Base-by-base conservation (phyloP, 371 early-diverging fungal species). In the Saksenaea vasiformis region DNA sequence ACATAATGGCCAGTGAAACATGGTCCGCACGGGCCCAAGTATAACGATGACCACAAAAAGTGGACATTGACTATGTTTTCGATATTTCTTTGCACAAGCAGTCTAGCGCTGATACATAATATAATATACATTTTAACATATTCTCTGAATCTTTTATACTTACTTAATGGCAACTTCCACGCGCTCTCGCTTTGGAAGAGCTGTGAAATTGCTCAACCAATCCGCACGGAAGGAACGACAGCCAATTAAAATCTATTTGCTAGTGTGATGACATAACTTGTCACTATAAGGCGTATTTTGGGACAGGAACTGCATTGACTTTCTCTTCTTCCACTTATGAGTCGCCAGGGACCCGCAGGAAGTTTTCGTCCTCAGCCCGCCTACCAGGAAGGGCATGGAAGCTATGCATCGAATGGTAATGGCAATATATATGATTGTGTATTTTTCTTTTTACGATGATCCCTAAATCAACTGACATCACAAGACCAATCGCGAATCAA, bases 291-390 rank as follows among this genome's bases (percentile, higher is more conserved):
- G 19, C 7, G 17, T 58, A 53, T 19, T 31, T 1, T 53, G 17
- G 7, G 7, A 31, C 7, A 7, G 7, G 7, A 31, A 31, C 31
- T 31, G 31, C 31, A 31, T 31, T 31, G 31, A 31, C 19, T 54
- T 31, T 51, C 39, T 65, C 28, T 34, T 58, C 37, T 61, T 58
- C 47, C 39, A 53, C 28, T 64, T 9, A 56, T 56, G 60, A 61
- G 56, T 57, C 51, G 66, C 13, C 47, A 36, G 10, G 67, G 71
- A 57, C 61, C 71, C 14, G 71, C 71, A 15, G 67, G 67, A 5
- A 62, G 61, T 27, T 64, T 66, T 35, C 61, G 56, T 26, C 22
- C 61, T 54, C 36, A 63, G 31, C 14, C 61, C 9, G 11, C 34
- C 15, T 51, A 31, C 14, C 36, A 58, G 10, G 58, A 66, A 22